Evolutionary conservation across 176 grass and related monocot genomes (phyloP).

Genomic region (Olyra latifolia): DNA sequence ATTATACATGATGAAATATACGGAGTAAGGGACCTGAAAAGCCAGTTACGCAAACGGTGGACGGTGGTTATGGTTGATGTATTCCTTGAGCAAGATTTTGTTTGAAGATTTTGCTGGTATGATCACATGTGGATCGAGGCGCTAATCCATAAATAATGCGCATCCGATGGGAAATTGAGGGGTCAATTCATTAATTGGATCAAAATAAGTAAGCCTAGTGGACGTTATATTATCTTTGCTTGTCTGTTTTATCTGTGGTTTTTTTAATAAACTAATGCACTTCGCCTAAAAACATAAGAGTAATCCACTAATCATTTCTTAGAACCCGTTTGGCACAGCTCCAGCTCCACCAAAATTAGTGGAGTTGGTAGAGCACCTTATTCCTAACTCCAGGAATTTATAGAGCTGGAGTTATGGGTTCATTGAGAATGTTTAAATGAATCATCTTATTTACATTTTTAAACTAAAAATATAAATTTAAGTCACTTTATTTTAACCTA

Average conservation of each 20-base stretch:
- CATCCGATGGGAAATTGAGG: slow-evolving; percentile 14
- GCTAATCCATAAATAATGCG: slow-evolving; percentile 3
- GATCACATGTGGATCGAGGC: slow-evolving; percentile 33
- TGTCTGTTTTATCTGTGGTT: neutral
- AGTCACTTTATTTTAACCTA: too few species aligned
- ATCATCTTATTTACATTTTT: too few species aligned
- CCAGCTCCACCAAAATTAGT: too few species aligned
- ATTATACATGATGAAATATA: neutral
- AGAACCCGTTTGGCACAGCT: too few species aligned
- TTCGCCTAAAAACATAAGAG: neutral
- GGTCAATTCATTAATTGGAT: slow-evolving; percentile 28
- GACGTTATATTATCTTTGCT: neutral
- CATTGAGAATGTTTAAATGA: too few species aligned
- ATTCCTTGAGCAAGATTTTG: neutral
- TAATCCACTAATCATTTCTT: neutral
- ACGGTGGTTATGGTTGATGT: neutral
- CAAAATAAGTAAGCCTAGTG: slow-evolving; percentile 6
- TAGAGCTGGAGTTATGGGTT: too few species aligned
- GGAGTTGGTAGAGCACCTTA: too few species aligned
- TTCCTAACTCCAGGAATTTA: too few species aligned
- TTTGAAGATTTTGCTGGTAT: slow-evolving; percentile 24
- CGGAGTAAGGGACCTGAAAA: neutral
- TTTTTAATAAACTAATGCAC: neutral
- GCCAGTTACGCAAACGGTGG: neutral
- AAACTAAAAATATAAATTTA: too few species aligned